These are phyloP conservation scores for Monosporozyma siamensis DNA, from an alignment of 805 yeast species.

Conservation along the genomic window DNA sequence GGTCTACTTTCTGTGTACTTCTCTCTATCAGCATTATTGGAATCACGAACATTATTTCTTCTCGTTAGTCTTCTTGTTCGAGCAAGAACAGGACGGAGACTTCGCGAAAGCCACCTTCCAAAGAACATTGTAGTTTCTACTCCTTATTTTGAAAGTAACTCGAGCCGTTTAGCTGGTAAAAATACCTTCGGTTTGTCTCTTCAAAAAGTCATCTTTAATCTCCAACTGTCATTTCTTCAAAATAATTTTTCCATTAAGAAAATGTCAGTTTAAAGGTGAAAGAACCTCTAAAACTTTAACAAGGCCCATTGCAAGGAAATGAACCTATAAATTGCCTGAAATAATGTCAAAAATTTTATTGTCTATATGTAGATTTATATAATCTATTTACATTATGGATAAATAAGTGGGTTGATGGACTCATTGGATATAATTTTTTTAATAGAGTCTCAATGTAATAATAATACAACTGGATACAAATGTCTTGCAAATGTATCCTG, in stretches of 20 bases:
- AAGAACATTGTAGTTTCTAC: neutral
- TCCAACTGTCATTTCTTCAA: too few species aligned
- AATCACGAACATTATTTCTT: neutral
- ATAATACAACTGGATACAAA: conserved; percentile 3
- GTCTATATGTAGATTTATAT: conserved; percentile 1
- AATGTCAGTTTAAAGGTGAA: too few species aligned
- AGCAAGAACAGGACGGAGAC: neutral
- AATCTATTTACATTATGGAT: neutral
- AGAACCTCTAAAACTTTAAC: too few species aligned
- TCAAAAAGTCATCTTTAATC: too few species aligned
- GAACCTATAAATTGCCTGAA: neutral
- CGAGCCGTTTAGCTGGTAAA: neutral
- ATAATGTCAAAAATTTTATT: neutral
- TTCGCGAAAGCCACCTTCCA: neutral
- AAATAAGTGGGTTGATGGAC: neutral
- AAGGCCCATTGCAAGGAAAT: too few species aligned
- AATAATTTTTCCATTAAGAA: too few species aligned
- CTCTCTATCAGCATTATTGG: neutral
- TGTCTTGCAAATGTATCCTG: neutral
- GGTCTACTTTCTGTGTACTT: neutral
- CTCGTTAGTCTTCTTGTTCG: neutral
- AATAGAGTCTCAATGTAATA: too few species aligned
- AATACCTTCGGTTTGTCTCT: neutral
- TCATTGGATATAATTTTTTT: too few species aligned
- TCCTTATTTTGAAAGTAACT: too few species aligned